These are phyloP conservation scores for Ustilago sp. DNA, from an alignment of 1,284 basidiomycete genomes.

Conservation along the genomic window DNA sequence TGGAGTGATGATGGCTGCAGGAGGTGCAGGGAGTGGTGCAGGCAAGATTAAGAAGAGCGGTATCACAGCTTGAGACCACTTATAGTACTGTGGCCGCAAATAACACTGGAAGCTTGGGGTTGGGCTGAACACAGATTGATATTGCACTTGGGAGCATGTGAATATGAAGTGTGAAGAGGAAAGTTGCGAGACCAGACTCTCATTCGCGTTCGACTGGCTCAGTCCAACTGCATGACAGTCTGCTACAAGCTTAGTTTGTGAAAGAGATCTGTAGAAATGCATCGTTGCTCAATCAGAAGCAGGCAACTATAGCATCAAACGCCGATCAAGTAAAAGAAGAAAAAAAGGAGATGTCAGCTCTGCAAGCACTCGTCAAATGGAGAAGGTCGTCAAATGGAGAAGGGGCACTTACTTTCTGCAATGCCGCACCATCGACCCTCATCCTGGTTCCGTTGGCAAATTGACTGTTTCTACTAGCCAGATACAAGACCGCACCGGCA, in stretches of 20 bases:
- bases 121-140: too few relatives aligned
- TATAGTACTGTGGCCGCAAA: too few relatives aligned
- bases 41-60: conserved; percentile 29
- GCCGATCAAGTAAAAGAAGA: too few relatives aligned
- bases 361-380: background rate
- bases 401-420: conserved; percentile 37
- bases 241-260: too few relatives aligned
- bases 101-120: too few relatives aligned
- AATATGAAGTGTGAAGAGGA: too few relatives aligned
- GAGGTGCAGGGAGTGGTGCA: background rate
- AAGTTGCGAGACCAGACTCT: too few relatives aligned
- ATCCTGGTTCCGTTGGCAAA: conserved; percentile 51
- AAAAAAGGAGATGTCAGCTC: background rate
- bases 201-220: too few relatives aligned
- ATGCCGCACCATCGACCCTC: conserved; percentile 46
- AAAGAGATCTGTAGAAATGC: background rate
- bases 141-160: too few relatives aligned
- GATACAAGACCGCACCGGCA: conserved; percentile 37
- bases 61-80: conserved; percentile 20
- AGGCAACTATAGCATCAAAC: conserved; percentile 14
- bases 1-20: conserved; percentile 5
- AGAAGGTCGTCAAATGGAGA: background rate
- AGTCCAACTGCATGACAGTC: too few relatives aligned
- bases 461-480: conserved; percentile 15
- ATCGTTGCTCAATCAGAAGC: conserved; percentile 27